These are phyloP conservation scores for Chaetomiaceae sp. DNA, from an alignment of 2,329 filamentous ascomycete genomes.

Conservation along the genomic window DNA sequence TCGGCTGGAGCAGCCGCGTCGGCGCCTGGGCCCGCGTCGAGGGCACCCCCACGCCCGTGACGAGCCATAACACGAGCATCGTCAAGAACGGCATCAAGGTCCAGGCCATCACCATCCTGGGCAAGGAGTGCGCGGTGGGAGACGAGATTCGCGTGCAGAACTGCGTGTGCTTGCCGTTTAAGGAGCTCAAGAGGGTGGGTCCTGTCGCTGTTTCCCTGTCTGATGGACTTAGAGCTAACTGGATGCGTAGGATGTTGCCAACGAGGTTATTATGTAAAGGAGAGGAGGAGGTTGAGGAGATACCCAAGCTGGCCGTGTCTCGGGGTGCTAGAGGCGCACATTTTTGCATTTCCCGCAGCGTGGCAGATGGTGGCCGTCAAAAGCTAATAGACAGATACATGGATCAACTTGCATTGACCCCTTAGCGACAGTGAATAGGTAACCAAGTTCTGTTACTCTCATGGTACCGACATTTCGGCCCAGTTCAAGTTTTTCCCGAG, in stretches of 20 bases:
- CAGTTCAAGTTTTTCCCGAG: too few species aligned
- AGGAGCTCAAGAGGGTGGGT: constrained; percentile 92
- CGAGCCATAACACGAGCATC: constrained; percentile 88
- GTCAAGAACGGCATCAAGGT: constrained; percentile 98
- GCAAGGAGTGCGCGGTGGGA: constrained; percentile 90
- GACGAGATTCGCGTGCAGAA: constrained; percentile 97
- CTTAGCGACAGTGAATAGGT: too few species aligned
- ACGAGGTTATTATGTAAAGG: constrained; percentile 87
- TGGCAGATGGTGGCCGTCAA: neutral
- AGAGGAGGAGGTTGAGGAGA: neutral
- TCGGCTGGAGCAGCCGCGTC: constrained; percentile 93
- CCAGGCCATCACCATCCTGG: constrained; percentile 94
- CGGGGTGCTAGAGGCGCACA: neutral
- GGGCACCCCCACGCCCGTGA: constrained; percentile 82
- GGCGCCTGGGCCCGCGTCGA: constrained; percentile 98
- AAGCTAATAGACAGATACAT: constrained; percentile 4
- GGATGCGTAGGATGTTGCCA: constrained; percentile 66
- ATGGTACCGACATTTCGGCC: too few species aligned
- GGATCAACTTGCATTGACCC: too few species aligned
- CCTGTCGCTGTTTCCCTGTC: neutral
- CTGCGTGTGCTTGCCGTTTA: constrained; percentile 94
- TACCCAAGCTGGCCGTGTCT: neutral
- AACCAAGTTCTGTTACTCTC: too few species aligned
- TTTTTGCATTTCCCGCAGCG: constrained; percentile 3
- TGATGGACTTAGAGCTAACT: neutral